These are phyloP conservation scores for Blastomyces silverae DNA, from an alignment of 2,329 filamentous ascomycete species.

Conservation along the genomic window DNA sequence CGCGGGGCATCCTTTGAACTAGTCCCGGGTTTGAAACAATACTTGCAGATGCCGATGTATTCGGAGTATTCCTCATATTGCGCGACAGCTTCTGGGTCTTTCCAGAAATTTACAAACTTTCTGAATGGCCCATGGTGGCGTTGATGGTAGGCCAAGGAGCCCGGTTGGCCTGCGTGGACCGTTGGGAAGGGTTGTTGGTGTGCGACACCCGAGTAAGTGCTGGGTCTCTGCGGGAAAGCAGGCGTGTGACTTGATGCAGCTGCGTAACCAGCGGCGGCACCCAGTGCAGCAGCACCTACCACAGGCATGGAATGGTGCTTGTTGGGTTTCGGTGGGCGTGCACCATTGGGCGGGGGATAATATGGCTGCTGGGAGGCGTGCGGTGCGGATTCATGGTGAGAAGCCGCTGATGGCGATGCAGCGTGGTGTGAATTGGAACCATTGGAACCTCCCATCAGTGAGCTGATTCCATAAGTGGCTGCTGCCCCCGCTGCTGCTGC, in stretches of 20 bases:
- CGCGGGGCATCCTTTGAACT: slow-evolving; percentile 53
- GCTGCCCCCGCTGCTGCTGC: slow-evolving; percentile 27
- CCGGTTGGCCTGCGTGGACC: slow-evolving; percentile 22
- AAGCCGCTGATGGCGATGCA: slow-evolving; percentile 22
- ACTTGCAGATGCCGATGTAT: slow-evolving; percentile 58
- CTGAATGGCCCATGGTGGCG: slow-evolving; percentile 52
- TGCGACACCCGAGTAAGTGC: slow-evolving; percentile 26
- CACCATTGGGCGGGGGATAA: slow-evolving; percentile 18
- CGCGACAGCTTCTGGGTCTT: slow-evolving; percentile 56
- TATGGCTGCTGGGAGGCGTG: slow-evolving; percentile 7
- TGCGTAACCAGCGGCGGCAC: slow-evolving; percentile 39
- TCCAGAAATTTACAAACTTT: slow-evolving; percentile 55
- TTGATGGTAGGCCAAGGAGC: slow-evolving; percentile 44
- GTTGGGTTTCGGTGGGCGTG: slow-evolving; percentile 35
- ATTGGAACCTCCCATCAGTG: slow-evolving; percentile 13
- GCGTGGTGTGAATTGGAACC: slow-evolving; percentile 2
- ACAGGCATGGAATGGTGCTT: slow-evolving; percentile 42
- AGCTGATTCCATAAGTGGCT: slow-evolving; percentile 41
- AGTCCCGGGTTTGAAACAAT: slow-evolving; percentile 58
- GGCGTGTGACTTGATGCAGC: slow-evolving; percentile 35
- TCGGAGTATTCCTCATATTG: slow-evolving; percentile 63
- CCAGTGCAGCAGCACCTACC: slow-evolving; percentile 42
- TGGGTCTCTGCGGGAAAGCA: slow-evolving; percentile 27
- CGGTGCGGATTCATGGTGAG: slow-evolving; percentile 19
- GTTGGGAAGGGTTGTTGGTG: slow-evolving; percentile 15